These are phyloP conservation scores for Anisodus tanguticus DNA, from an alignment of 257 asterid genomes.

Conservation along the genomic window DNA sequence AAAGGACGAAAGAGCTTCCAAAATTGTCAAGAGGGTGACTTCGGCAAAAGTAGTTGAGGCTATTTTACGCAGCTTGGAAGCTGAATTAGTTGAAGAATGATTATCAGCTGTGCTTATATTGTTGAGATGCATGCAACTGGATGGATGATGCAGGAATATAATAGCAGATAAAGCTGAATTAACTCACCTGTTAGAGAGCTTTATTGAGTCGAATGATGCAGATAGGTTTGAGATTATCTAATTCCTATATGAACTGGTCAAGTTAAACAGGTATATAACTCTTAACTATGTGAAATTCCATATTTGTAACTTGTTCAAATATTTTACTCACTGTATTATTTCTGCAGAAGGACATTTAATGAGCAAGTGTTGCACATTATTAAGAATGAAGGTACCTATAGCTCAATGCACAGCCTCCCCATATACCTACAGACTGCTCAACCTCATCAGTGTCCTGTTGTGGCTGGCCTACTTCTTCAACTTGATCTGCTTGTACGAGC, in stretches of 20 bases:
- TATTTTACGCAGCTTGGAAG: conserved; percentile 51
- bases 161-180: conserved; percentile 67
- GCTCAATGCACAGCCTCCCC: conserved; percentile 80
- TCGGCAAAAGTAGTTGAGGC: conserved; percentile 45
- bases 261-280: conserved; percentile 62
- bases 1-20: conserved; percentile 39
- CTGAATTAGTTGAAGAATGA: conserved; percentile 58
- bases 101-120: conserved; percentile 61
- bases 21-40: conserved; percentile 44
- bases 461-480: conserved; percentile 83
- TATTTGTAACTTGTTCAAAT: not conserved
- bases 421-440: conserved; percentile 63
- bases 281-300: not conserved
- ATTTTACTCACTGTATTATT: conserved; percentile 6
- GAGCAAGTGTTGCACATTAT: conserved; percentile 64
- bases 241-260: conserved; percentile 68
- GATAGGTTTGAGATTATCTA: conserved; percentile 64
- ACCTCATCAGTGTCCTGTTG: conserved; percentile 62
- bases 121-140: conserved; percentile 69
- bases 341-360: conserved; percentile 65
- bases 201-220: conserved; percentile 50
- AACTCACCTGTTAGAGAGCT: conserved; percentile 53
- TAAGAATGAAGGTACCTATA: conserved; percentile 74
- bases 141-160: conserved; percentile 71
- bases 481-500: conserved; percentile 74